These are phyloP conservation scores for Mariannaea elegans DNA, from an alignment of 2,329 filamentous ascomycete genomes.

Conservation along the genomic window DNA sequence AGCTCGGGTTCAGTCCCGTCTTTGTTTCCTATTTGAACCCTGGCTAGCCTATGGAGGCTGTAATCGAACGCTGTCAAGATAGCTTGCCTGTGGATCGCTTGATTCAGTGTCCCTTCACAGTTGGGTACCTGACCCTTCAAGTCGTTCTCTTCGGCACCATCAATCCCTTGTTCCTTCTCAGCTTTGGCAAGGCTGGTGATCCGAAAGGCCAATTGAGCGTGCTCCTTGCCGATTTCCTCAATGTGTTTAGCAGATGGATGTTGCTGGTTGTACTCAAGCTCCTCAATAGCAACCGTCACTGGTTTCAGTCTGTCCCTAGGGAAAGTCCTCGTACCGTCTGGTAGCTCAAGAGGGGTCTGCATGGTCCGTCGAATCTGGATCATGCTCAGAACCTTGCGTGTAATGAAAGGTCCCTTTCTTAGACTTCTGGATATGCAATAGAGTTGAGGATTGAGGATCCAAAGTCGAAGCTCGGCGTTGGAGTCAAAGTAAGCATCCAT, in stretches of 20 bases:
- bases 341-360: background rate
- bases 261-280: background rate
- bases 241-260: background rate
- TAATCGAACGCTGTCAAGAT: background rate
- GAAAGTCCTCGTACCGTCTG: constrained; percentile 1
- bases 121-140: too few relatives aligned
- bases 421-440: background rate
- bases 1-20: background rate
- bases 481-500: too few relatives aligned
- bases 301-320: background rate
- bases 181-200: too few relatives aligned
- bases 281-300: background rate
- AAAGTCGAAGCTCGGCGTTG: background rate
- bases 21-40: too few relatives aligned
- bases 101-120: background rate
- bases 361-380: constrained; percentile 6
- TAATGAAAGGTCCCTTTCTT: too few relatives aligned
- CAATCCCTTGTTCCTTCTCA: too few relatives aligned
- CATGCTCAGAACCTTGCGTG: background rate
- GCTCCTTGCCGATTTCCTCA: background rate
- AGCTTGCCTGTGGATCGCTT: background rate
- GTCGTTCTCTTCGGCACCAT: too few relatives aligned
- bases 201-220: background rate
- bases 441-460: background rate
- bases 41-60: background rate